These are phyloP conservation scores for Chloromonas sp. DNA, from an alignment of 163 green algal genomes.

Conservation along the genomic window DNA sequence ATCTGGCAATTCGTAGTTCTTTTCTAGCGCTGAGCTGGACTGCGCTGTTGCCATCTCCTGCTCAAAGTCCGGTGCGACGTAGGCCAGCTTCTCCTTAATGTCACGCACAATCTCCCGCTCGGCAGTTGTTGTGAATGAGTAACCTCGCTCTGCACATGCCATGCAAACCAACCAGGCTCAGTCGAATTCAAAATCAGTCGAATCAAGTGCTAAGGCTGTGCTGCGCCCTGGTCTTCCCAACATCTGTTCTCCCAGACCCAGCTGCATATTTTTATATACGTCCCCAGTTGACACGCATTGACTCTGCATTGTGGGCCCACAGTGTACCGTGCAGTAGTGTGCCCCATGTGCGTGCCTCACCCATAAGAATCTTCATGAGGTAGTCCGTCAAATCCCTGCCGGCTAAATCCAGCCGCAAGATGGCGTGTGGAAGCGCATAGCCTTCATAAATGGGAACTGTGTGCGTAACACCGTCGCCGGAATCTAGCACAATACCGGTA, in stretches of 20 bases:
- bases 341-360: conserved; percentile 21
- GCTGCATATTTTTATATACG: not conserved
- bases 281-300: too few relatives aligned
- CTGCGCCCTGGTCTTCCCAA: not conserved
- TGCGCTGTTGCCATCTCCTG: conserved; percentile 79
- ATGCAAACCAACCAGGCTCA: too few relatives aligned
- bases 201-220: too few relatives aligned
- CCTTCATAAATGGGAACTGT: conserved; percentile 98
- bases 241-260: not conserved
- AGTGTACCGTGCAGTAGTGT: too few relatives aligned
- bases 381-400: conserved; percentile 96
- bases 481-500: conserved; percentile 96
- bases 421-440: conserved; percentile 91
- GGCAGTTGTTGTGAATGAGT: conserved; percentile 93
- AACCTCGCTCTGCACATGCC: conserved; percentile 79
- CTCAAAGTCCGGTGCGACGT: conserved; percentile 93
- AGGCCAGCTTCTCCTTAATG: conserved; percentile 99
- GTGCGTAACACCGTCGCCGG: conserved; percentile 92
- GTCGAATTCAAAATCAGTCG: too few relatives aligned
- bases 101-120: conserved; percentile 97
- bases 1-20: conserved; percentile 95
- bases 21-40: conserved; percentile 82
- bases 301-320: too few relatives aligned
- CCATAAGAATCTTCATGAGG: conserved; percentile 88
- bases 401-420: conserved; percentile 90